Evolutionary conservation across 2,329 filamentous ascomycete species (phyloP).

Genomic region (Daldinia sp.): DNA sequence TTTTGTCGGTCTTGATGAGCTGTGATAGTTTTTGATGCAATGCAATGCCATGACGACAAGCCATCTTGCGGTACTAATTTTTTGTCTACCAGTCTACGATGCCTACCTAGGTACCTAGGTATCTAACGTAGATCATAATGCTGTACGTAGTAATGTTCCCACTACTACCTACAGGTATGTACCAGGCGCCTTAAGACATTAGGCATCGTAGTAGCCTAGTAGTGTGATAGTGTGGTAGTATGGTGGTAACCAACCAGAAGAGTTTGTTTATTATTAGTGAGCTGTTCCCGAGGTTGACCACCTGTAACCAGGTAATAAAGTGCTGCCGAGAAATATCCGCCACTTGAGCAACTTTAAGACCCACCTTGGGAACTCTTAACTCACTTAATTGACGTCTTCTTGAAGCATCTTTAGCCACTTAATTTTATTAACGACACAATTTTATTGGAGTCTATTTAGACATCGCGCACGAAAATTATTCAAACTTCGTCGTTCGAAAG

Average conservation of each 20-base stretch:
- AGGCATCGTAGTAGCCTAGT: neutral
- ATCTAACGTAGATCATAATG: too few relatives aligned
- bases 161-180: neutral
- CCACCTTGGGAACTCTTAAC: constrained; percentile 6
- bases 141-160: neutral
- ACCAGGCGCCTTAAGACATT: neutral
- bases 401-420: constrained; percentile 22
- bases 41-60: neutral
- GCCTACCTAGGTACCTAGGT: neutral
- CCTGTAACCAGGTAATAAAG: neutral
- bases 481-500: constrained; percentile 9
- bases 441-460: neutral
- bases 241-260: constrained; percentile 2
- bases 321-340: constrained; percentile 31
- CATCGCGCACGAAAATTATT: neutral
- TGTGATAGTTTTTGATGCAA: neutral
- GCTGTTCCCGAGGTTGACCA: constrained; percentile 10
- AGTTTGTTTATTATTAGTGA: constrained; percentile 11
- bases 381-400: constrained; percentile 23
- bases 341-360: neutral
- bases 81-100: neutral
- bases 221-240: neutral
- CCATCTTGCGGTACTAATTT: neutral
- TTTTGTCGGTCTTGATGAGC: neutral
- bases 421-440: neutral